Evolutionary conservation across 139 green algal species (phyloP).

Genomic region (Closterium sp.): DNA sequence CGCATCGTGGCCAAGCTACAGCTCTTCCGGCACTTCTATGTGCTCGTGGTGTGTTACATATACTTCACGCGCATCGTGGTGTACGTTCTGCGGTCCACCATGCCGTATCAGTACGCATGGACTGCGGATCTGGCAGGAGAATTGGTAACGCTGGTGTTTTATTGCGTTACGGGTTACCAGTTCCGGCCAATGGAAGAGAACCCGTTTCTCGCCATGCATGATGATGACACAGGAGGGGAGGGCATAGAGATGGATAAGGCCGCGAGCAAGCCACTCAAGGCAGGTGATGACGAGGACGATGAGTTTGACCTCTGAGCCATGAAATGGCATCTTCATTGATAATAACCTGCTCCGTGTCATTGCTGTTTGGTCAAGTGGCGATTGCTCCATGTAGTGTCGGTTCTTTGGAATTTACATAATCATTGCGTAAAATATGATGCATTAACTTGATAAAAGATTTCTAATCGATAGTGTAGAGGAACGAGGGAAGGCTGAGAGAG

Average conservation of each 20-base stretch:
- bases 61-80: conserved; percentile 99
- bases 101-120: conserved; percentile 79
- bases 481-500: too few relatives aligned
- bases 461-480: too few relatives aligned
- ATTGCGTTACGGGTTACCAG: conserved; percentile 75
- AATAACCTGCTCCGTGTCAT: too few relatives aligned
- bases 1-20: conserved; percentile 81
- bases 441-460: too few relatives aligned
- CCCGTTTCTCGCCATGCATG: conserved; percentile 75
- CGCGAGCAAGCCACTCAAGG: conserved; percentile 28
- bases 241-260: not conserved
- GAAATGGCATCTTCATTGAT: not conserved
- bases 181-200: conserved; percentile 75
- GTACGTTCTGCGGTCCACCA: conserved; percentile 80
- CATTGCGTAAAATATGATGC: too few relatives aligned
- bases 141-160: conserved; percentile 86
- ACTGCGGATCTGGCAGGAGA: conserved; percentile 67
- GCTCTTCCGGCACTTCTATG: conserved; percentile 95
- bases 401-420: too few relatives aligned
- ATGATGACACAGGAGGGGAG: conserved; percentile 54
- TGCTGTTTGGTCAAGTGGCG: too few relatives aligned
- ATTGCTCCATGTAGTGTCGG: too few relatives aligned
- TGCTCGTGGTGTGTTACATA: conserved; percentile 87
- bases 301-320: conserved; percentile 42
- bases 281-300: conserved; percentile 17